Percentiles rank a stretch among this genome's conserved stretches.
Conservation (phyloP, 148 eudicot species). For the Spergularia marina region DNA sequence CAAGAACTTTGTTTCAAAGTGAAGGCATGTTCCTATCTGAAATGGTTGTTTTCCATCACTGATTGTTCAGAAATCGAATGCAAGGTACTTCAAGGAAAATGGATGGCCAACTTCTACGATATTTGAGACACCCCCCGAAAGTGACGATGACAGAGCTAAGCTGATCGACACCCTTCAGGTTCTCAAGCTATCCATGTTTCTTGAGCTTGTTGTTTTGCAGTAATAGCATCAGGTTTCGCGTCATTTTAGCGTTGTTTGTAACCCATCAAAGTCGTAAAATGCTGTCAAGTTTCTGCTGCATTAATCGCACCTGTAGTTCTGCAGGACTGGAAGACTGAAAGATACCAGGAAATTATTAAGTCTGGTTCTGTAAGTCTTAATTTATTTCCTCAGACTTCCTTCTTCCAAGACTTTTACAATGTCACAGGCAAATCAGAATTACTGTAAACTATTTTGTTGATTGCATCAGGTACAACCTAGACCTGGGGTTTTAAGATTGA, state of each 20-base stretch:
- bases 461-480: conserved; percentile 77
- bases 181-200: conserved; percentile 9
- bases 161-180: conserved; percentile 87
- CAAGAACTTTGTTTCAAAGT: background rate
- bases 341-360: conserved; percentile 88
- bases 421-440: background rate
- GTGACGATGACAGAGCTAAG: conserved; percentile 61
- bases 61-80: conserved; percentile 26
- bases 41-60: conserved; percentile 19
- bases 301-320: conserved; percentile 27
- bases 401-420: background rate
- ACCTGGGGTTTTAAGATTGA: conserved; percentile 93
- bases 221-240: background rate
- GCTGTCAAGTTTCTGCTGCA: conserved; percentile 7
- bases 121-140: conserved; percentile 60
- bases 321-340: conserved; percentile 98
- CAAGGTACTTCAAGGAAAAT: conserved; percentile 94
- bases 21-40: background rate
- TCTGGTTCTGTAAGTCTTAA: conserved; percentile 82
- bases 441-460: conserved; percentile 3
- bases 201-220: background rate
- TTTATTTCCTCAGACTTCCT: background rate
- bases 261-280: background rate
- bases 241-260: background rate
- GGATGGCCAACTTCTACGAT: conserved; percentile 89